Base-by-base conservation (phyloP, 2,329 filamentous ascomycete species). In the Talaromyces albobiverticillius region DNA sequence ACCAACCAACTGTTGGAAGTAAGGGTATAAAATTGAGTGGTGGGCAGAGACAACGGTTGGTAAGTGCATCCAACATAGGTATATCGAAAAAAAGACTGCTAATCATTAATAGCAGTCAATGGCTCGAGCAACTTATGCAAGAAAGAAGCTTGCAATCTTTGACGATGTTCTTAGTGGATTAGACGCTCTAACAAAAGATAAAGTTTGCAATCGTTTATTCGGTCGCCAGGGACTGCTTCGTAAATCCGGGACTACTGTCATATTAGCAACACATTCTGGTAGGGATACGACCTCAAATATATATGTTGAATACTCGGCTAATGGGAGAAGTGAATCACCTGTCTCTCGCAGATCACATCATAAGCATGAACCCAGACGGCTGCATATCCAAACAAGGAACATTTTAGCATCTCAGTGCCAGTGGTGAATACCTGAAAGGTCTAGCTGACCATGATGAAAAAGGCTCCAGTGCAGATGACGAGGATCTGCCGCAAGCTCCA, bases 51-150 rank as follows among this genome's bases (percentile, higher is more conserved):
- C 77, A 80, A 57, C 72, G 79, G 51, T 73, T 80, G 59, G 75
- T 69, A 60, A 46, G 66, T 65, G 16, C 25, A 31, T 23, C 22
- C 23, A 5, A 20, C 25, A n/a, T n/a, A n/a, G n/a, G 23, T 23
- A 29, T 29, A 47, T 16, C 23, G 6, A 16, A 13, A 16, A 18
- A 29, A 14, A 48, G 55, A 42, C 11, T 18, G n/a, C 42, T 46
- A 26, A 46, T 14, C 46, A 6, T n/a, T 47, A 14, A 9, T 8
- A 20, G n/a, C 25, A 53, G 51, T 29, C 51, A 42, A 41, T 53
- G 22, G 79, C 79, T n/a, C 67, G 79, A 51, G 79, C 78, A 16
- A 66, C 79, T 8, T 82, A 81, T 60, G 71, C 78, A n/a, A 70
- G 51, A 46, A 53, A 41, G 34, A 13, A 50, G 9, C 29, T 54